phyloP scores from a whole-genome alignment of 305 asterid species.

The Fraxinus dipetala region DNA sequence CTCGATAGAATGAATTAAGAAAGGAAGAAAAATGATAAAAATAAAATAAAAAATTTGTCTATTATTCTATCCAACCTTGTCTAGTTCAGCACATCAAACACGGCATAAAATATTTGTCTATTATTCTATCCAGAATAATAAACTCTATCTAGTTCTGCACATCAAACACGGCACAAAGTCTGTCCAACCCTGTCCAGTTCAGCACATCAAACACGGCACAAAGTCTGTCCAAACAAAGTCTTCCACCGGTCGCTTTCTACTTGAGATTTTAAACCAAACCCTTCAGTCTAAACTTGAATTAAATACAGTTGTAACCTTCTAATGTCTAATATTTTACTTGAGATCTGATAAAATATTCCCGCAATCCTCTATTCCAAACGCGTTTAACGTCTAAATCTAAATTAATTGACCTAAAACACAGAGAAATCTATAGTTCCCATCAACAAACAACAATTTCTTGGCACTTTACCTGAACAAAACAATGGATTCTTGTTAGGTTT shows the following conservation, averaged over 20 bases:
- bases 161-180: background rate
- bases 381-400: constrained; percentile 9
- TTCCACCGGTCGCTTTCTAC: constrained; percentile 34
- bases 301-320: constrained; percentile 30
- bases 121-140: background rate
- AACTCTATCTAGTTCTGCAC: background rate
- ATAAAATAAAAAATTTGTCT: background rate
- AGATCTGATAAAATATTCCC: constrained; percentile 1
- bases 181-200: background rate
- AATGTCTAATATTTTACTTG: constrained; percentile 23
- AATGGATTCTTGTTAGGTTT: background rate
- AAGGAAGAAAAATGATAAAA: background rate
- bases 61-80: background rate
- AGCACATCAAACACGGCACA: constrained; percentile 16
- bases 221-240: background rate
- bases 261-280: constrained; percentile 6
- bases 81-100: background rate
- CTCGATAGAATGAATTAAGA: background rate
- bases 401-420: background rate
- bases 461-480: background rate
- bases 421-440: background rate
- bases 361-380: constrained; percentile 14
- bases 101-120: background rate
- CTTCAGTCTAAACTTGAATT: background rate
- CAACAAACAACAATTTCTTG: constrained; percentile 25